These are phyloP conservation scores for Tolypocladium amazonense DNA, from an alignment of 2,329 filamentous ascomycete species.

Conservation along the genomic window DNA sequence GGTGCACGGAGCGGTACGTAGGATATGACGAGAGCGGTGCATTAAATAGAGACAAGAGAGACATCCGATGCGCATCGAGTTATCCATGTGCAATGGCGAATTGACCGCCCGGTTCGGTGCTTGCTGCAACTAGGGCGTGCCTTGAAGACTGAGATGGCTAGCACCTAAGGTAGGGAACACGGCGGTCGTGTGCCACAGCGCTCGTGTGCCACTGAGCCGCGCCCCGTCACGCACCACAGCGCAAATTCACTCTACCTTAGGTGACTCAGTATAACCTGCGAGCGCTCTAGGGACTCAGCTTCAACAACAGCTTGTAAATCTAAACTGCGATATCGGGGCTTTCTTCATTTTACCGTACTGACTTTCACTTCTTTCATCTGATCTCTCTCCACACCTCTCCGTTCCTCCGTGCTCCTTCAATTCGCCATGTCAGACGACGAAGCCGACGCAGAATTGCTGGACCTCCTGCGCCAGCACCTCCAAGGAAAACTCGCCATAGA, in stretches of 20 bases:
- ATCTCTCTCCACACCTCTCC: not conserved
- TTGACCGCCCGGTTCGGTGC: not conserved
- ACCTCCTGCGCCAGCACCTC: constrained; percentile 72
- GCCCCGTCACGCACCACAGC: not conserved
- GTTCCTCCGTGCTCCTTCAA: not conserved
- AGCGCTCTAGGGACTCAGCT: not conserved
- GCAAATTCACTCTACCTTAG: not conserved
- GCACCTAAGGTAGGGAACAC: not conserved
- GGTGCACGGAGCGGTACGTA: not conserved
- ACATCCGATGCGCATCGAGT: not conserved
- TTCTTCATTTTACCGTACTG: not conserved
- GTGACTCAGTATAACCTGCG: too few species aligned
- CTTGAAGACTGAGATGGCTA: too few species aligned
- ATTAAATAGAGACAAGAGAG: too few species aligned
- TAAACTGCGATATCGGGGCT: not conserved
- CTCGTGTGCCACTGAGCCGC: not conserved
- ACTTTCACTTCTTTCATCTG: not conserved
- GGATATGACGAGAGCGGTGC: not conserved
- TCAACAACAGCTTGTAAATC: not conserved
- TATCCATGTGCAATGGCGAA: not conserved
- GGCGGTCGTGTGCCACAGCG: not conserved
- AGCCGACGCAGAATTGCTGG: constrained; percentile 77
- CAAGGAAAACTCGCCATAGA: constrained; percentile 44
- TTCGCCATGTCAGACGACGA: constrained; percentile 79
- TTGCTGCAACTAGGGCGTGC: not conserved